Percentiles rank a stretch among this genome's conserved stretches.
Evolutionary conservation across 2,329 filamentous ascomycete genomes (phyloP).

Genomic region (Microcyclospora tardicrescens): DNA sequence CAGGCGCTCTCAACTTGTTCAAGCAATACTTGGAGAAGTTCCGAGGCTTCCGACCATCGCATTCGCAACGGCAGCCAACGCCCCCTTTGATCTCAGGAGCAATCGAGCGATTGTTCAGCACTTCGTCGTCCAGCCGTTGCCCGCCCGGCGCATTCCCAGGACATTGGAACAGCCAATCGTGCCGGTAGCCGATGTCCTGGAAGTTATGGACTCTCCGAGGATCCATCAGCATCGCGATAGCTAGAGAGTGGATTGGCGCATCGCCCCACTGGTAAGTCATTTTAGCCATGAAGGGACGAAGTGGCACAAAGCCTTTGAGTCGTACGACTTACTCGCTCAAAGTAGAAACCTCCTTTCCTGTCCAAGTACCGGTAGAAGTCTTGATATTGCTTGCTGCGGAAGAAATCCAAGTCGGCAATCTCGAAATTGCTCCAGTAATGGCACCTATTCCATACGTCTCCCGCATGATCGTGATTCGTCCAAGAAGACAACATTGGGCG

Average conservation of each 20-base stretch:
- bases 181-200: constrained; percentile 94
- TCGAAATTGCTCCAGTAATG: constrained; percentile 43
- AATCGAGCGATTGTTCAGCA: constrained; percentile 88
- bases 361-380: constrained; percentile 41
- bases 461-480: constrained; percentile 1
- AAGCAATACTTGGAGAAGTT: too few relatives aligned
- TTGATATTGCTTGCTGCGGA: constrained; percentile 35
- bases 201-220: constrained; percentile 92
- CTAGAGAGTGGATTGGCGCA: constrained; percentile 93
- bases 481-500: too few relatives aligned
- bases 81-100: constrained; percentile 84
- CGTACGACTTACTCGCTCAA: constrained; percentile 21
- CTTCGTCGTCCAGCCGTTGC: constrained; percentile 76
- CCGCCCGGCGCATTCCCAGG: constrained; percentile 85
- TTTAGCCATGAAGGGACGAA: constrained; percentile 24
- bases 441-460: constrained; percentile 37
- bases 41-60: constrained; percentile 40
- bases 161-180: constrained; percentile 98
- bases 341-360: constrained; percentile 35
- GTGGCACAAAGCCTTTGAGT: not conserved
- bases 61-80: constrained; percentile 89
- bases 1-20: too few relatives aligned
- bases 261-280: constrained; percentile 71
- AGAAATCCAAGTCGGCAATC: constrained; percentile 37
- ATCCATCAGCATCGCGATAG: constrained; percentile 72